These are phyloP conservation scores for Funneliformis mosseae DNA, from an alignment of 192 early-diverging fungal species.

Conservation along the genomic window DNA sequence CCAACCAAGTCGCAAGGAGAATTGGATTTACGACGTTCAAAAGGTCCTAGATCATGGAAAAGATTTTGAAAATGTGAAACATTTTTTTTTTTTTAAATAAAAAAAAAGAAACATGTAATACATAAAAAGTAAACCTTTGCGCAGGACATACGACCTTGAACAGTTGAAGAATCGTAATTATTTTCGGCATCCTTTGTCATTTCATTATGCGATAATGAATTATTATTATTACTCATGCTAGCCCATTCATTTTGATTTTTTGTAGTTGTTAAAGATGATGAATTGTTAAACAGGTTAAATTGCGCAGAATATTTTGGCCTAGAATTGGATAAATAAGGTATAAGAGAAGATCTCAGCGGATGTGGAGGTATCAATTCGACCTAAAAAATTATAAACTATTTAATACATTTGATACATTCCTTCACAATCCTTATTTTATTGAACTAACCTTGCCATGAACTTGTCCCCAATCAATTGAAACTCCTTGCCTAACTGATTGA, in stretches of 20 bases:
- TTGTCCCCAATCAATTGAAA: constrained; percentile 9
- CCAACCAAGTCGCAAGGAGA: constrained; percentile 78
- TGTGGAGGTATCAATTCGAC: constrained; percentile 25
- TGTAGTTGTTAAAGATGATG: constrained; percentile 24
- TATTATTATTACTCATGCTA: neutral
- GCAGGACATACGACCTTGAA: constrained; percentile 33
- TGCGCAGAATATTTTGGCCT: constrained; percentile 14
- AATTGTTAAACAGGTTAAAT: constrained; percentile 40
- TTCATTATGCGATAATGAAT: neutral
- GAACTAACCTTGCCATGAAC: constrained; percentile 3
- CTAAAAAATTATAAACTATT: neutral
- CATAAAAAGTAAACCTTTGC: constrained; percentile 32
- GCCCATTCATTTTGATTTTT: constrained; percentile 12
- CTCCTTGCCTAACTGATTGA: constrained; percentile 34
- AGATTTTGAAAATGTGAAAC: neutral
- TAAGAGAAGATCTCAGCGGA: constrained; percentile 20
- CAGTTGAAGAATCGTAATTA: constrained; percentile 22
- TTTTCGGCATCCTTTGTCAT: neutral
- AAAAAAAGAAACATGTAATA: neutral
- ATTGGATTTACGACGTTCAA: constrained; percentile 54
- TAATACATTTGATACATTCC: neutral
- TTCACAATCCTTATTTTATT: neutral
- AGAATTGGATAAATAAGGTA: constrained; percentile 34
- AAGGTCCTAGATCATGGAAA: neutral
- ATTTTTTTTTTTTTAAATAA: neutral